phyloP scores from a whole-genome alignment of 371 early-diverging fungal genomes.

The Mucor circinelloides region DNA sequence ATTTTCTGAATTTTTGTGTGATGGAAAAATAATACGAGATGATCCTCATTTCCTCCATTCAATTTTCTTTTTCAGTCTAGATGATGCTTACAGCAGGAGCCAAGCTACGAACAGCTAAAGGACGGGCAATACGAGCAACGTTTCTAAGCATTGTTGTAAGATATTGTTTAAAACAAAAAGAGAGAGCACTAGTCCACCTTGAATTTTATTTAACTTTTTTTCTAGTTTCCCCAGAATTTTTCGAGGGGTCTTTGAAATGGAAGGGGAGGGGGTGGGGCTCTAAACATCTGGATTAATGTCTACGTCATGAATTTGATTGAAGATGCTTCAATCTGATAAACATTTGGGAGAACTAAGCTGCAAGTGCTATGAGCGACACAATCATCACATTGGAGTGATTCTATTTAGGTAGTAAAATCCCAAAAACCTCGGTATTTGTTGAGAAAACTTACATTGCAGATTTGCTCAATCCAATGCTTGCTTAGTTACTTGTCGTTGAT shows the following conservation, averaged over 20 bases:
- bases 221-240: slow-evolving; percentile 27
- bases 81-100: slow-evolving; percentile 50
- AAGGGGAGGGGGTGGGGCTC: slow-evolving; percentile 5
- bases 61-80: background rate
- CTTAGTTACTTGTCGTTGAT: no score
- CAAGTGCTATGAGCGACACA: no score
- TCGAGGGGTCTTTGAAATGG: slow-evolving; percentile 20
- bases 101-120: slow-evolving; percentile 47
- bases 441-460: no score
- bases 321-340: slow-evolving; percentile 1
- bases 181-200: slow-evolving; percentile 7
- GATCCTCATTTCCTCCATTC: background rate
- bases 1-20: background rate
- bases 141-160: slow-evolving; percentile 51
- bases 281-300: background rate
- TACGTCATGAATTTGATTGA: slow-evolving; percentile 10
- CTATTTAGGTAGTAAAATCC: no score
- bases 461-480: no score
- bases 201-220: slow-evolving; percentile 4
- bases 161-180: slow-evolving; percentile 6
- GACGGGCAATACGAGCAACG: slow-evolving; percentile 57
- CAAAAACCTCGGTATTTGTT: no score
- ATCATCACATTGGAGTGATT: no score
- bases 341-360: no score
- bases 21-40: background rate